These are phyloP conservation scores for Starmerella apis DNA, from an alignment of 805 yeast genomes.

Conservation along the genomic window DNA sequence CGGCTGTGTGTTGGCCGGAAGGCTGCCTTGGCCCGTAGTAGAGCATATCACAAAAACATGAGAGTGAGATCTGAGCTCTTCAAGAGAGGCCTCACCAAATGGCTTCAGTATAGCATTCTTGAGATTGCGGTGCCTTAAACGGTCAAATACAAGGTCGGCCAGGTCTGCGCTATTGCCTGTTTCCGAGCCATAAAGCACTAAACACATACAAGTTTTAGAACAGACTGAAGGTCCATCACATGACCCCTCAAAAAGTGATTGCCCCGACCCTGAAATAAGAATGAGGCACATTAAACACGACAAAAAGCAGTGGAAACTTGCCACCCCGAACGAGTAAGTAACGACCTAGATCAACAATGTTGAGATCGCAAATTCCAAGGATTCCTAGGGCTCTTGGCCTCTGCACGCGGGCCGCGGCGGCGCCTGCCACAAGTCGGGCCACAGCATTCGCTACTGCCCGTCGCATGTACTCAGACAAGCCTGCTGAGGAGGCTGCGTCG, in stretches of 20 bases:
- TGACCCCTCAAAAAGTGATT: background rate
- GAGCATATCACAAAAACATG: slow-evolving; percentile 56
- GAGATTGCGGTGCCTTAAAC: slow-evolving; percentile 42
- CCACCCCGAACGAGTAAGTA: background rate
- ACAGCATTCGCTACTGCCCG: background rate
- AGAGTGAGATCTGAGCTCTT: slow-evolving; percentile 38
- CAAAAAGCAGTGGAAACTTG: background rate
- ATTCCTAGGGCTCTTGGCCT: slow-evolving; percentile 8
- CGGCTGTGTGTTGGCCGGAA: slow-evolving; percentile 65
- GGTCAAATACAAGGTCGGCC: slow-evolving; percentile 52
- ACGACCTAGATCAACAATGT: background rate
- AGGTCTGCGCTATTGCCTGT: slow-evolving; percentile 86
- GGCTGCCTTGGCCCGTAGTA: slow-evolving; percentile 91
- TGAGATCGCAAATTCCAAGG: slow-evolving; percentile 8
- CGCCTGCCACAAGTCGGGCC: no score
- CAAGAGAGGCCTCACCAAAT: slow-evolving; percentile 34
- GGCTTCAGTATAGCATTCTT: slow-evolving; percentile 35
- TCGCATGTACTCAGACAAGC: slow-evolving; percentile 4
- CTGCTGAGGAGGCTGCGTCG: slow-evolving; percentile 23
- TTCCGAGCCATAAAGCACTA: slow-evolving; percentile 77
- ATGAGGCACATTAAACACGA: background rate
- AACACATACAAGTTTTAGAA: slow-evolving; percentile 12
- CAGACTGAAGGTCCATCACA: background rate
- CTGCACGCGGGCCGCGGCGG: background rate
- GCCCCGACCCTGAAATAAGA: background rate